Conservation (phyloP, 805 yeast genomes). For the Lachancea sp. region DNA sequence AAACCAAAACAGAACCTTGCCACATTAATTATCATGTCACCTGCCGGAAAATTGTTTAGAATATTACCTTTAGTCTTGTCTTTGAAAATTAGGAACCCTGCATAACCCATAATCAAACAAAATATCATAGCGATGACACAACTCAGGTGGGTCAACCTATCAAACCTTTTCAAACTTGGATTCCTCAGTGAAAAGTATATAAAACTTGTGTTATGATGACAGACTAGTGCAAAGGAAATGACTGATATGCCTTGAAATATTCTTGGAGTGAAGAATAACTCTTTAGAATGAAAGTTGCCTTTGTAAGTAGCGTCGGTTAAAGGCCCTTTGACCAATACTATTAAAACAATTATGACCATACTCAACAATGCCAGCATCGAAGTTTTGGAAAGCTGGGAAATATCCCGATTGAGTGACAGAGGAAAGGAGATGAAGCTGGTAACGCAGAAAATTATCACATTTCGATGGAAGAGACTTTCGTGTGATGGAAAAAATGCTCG, state of each 20-base stretch:
- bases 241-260: conserved; percentile 90
- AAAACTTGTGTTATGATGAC: conserved; percentile 90
- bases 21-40: conserved; percentile 68
- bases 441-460: conserved; percentile 62
- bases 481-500: conserved; percentile 52
- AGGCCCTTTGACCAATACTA: conserved; percentile 74
- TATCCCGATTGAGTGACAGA: conserved; percentile 70
- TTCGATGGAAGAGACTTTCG: conserved; percentile 47
- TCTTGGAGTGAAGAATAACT: conserved; percentile 52
- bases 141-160: conserved; percentile 73
- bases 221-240: conserved; percentile 89
- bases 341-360: conserved; percentile 69
- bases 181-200: conserved; percentile 76
- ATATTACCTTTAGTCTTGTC: conserved; percentile 79
- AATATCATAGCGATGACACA: conserved; percentile 75
- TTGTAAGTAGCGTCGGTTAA: conserved; percentile 41
- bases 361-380: conserved; percentile 79
- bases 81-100: conserved; percentile 72
- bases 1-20: conserved; percentile 89
- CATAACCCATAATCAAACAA: conserved; percentile 69
- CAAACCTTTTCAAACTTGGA: conserved; percentile 71
- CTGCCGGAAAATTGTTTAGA: conserved; percentile 74
- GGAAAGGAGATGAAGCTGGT: conserved; percentile 77
- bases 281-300: conserved; percentile 40
- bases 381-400: conserved; percentile 79